Evolutionary conservation across 164 flowering plant genomes (phyloP).

Genomic region (Dillenia turbinata): DNA sequence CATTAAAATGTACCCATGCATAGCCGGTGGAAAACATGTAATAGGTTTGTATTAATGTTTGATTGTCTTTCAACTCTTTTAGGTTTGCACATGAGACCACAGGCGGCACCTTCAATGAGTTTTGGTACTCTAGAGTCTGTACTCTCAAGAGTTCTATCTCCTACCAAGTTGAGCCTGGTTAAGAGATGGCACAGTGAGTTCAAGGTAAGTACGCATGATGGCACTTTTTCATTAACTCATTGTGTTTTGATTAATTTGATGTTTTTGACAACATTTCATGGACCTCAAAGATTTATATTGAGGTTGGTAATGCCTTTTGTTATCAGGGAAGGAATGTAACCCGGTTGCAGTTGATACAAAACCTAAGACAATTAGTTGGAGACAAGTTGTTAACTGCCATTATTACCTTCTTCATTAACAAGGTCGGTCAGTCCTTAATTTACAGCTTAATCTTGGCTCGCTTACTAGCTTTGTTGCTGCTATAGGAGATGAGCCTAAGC

Average conservation of each 20-base stretch:
- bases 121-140: constrained; percentile 19
- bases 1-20: no score
- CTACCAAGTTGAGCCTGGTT: constrained; percentile 15
- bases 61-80: not conserved
- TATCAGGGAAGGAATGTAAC: constrained; percentile 41
- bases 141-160: constrained; percentile 22
- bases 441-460: not conserved
- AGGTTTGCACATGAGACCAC: constrained; percentile 3
- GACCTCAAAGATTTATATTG: no score
- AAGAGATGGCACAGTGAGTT: constrained; percentile 17
- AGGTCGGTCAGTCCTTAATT: not conserved
- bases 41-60: not conserved
- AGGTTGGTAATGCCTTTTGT: not conserved
- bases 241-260: not conserved
- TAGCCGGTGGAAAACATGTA: not conserved
- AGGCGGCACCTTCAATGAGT: constrained; percentile 35
- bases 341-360: constrained; percentile 36
- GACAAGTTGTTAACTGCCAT: constrained; percentile 37
- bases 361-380: constrained; percentile 50
- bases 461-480: not conserved
- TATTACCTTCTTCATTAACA: constrained; percentile 28
- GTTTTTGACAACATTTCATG: not conserved
- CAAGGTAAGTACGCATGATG: constrained; percentile 14
- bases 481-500: not conserved
- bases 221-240: not conserved